A percentile compares a stretch with the other conserved stretches of the same genome.
phyloP scores from a whole-genome alignment of 176 grass and related monocot species.

The Panicum miliaceum region DNA sequence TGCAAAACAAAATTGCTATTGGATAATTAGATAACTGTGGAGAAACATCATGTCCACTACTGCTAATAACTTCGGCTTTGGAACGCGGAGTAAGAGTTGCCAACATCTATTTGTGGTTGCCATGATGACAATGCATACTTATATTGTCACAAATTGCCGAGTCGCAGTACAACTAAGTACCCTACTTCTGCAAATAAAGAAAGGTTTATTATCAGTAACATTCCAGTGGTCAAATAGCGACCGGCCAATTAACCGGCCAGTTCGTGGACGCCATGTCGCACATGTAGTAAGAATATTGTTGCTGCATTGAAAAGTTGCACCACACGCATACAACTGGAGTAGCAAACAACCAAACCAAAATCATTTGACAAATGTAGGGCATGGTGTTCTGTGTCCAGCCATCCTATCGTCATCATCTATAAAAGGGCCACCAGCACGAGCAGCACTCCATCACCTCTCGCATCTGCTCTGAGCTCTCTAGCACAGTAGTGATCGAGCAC shows the following conservation, averaged over 20 bases:
- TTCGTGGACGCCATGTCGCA: background rate
- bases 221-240: background rate
- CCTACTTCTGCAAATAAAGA: background rate
- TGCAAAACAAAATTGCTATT: background rate
- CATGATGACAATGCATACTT: slow-evolving; percentile 3
- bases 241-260: background rate
- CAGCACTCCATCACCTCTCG: background rate
- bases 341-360: no score
- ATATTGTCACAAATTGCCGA: background rate
- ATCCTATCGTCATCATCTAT: background rate
- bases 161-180: background rate
- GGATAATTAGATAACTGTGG: background rate
- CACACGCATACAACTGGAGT: background rate
- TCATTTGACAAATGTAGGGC: no score
- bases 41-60: background rate
- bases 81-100: background rate
- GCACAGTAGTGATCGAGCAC: background rate
- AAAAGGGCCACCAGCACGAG: background rate
- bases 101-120: background rate
- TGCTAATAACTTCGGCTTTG: background rate
- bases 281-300: background rate
- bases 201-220: background rate
- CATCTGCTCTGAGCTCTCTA: background rate
- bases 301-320: background rate
- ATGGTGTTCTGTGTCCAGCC: background rate